Conservation (phyloP, 176 grass and related monocot genomes). For the Eremochloa ophiuroides region DNA sequence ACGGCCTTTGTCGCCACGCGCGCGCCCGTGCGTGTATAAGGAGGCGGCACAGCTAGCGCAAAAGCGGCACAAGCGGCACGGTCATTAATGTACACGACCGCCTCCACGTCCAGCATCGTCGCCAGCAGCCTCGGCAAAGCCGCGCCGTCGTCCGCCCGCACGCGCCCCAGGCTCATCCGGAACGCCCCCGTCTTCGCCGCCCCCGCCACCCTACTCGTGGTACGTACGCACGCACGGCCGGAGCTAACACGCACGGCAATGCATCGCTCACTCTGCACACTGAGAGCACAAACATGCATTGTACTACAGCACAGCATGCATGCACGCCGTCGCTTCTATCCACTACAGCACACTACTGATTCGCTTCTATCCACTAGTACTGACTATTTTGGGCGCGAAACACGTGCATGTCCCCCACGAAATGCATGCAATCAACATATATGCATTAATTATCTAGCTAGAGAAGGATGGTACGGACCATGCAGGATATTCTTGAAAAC, state of each 20-base stretch:
- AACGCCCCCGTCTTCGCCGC: conserved; percentile 57
- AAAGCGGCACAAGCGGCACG: conserved; percentile 9
- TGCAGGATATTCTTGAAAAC: too few species aligned
- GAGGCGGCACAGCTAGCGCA: background rate
- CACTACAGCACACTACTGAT: background rate
- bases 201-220: conserved; percentile 30
- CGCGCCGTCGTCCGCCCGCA: conserved; percentile 19
- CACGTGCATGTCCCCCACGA: too few species aligned
- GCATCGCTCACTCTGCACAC: background rate
- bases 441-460: too few species aligned
- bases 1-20: conserved; percentile 16
- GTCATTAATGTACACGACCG: conserved; percentile 46
- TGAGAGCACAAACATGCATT: background rate
- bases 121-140: conserved; percentile 31
- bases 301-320: background rate
- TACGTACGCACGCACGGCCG: conserved; percentile 20
- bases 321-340: background rate
- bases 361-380: too few species aligned
- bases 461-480: too few species aligned
- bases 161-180: conserved; percentile 50
- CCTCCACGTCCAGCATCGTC: conserved; percentile 24
- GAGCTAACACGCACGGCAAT: too few species aligned
- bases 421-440: too few species aligned
- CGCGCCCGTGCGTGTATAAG: conserved; percentile 16
- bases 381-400: too few species aligned